Conservation (phyloP, 2,329 filamentous ascomycete genomes). For the Parastagonospora avenae region DNA sequence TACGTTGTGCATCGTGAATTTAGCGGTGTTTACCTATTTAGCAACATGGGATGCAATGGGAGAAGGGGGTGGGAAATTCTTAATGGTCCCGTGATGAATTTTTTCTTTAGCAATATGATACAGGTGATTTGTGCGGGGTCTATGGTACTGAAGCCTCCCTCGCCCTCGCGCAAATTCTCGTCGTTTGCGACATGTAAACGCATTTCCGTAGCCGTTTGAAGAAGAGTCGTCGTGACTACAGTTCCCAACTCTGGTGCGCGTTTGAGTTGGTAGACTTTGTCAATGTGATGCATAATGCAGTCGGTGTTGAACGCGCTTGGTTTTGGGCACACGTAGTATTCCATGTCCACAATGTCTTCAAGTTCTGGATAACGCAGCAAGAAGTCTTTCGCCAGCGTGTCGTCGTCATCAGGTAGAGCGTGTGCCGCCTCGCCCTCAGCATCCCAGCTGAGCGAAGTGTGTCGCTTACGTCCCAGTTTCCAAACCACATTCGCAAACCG, state of each 20-base stretch:
- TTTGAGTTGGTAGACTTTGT: conserved; percentile 9
- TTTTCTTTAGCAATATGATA: too few species aligned
- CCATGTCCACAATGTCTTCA: conserved; percentile 5
- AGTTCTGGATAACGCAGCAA: conserved; percentile 6
- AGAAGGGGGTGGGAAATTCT: too few species aligned
- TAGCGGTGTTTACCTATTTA: too few species aligned
- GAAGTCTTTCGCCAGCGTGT: neutral
- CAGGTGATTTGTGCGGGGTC: too few species aligned
- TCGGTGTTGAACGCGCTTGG: conserved; percentile 1
- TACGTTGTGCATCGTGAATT: too few species aligned
- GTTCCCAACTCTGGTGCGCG: conserved; percentile 12
- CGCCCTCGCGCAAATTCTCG: too few species aligned
- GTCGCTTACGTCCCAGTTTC: conserved; percentile 9
- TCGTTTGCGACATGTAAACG: too few species aligned
- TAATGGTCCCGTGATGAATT: too few species aligned
- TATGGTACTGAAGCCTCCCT: too few species aligned
- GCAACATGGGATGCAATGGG: too few species aligned
- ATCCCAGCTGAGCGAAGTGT: neutral
- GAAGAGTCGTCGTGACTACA: too few species aligned
- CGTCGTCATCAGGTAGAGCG: neutral
- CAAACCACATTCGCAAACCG: conserved; percentile 7
- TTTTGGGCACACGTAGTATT: conserved; percentile 7
- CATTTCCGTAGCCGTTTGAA: too few species aligned
- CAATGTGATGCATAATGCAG: conserved; percentile 9
- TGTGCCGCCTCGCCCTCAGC: neutral